These are phyloP conservation scores for Cantharellus cinnabarinus DNA, from an alignment of 768 basidiomycete genomes.

Conservation along the genomic window DNA sequence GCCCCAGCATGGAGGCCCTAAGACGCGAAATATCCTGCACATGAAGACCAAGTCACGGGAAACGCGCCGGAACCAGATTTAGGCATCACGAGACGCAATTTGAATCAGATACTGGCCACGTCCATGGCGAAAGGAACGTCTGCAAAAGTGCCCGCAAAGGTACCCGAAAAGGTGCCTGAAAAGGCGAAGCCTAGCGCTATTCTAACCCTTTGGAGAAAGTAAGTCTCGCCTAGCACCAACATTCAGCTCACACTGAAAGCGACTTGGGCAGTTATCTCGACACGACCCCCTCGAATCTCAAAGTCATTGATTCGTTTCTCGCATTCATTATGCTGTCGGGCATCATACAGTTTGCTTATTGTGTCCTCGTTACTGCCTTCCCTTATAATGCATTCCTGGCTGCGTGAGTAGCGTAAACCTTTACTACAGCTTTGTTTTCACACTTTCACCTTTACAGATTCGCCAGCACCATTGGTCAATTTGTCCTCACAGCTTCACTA, in stretches of 20 bases:
- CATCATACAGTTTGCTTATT: conserved; percentile 77
- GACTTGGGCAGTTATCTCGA: conserved; percentile 37
- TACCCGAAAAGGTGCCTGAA: conserved; percentile 1
- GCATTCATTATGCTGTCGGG: conserved; percentile 84
- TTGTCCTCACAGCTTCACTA: conserved; percentile 82
- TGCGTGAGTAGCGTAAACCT: conserved; percentile 36
- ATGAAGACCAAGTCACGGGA: too few relatives aligned
- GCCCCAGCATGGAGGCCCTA: too few relatives aligned
- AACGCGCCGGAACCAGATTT: too few relatives aligned
- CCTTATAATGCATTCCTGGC: conserved; percentile 96
- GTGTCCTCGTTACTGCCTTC: conserved; percentile 75
- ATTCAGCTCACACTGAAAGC: background rate
- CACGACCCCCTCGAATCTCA: conserved; percentile 64
- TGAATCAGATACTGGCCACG: too few relatives aligned
- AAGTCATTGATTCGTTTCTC: conserved; percentile 86
- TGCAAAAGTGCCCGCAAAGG: background rate
- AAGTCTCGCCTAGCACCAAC: background rate
- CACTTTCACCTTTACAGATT: conserved; percentile 34
- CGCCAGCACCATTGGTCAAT: conserved; percentile 84
- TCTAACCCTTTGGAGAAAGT: conserved; percentile 35
- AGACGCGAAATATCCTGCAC: too few relatives aligned
- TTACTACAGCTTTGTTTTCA: background rate
- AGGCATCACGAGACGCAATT: too few relatives aligned
- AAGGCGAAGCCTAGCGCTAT: conserved; percentile 15
- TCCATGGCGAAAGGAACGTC: too few relatives aligned